phyloP scores from a whole-genome alignment of 495 filamentous ascomycete species.

The Penicillium crystallinum region DNA sequence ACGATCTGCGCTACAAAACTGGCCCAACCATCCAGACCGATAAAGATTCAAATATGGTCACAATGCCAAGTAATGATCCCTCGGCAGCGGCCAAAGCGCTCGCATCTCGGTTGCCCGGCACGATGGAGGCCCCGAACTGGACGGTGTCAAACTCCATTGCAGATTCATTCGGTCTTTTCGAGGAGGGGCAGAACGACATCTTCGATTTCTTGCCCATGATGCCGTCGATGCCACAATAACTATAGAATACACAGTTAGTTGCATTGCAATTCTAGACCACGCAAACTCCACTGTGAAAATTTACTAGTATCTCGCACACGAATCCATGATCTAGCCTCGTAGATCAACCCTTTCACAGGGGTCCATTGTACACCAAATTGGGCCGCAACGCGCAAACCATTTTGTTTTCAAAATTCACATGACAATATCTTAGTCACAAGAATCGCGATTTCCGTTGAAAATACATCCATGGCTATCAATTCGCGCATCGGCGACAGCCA shows the following conservation, averaged over 20 bases:
- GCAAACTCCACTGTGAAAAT: not conserved
- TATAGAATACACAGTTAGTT: not conserved
- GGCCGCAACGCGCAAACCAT: constrained; percentile 16
- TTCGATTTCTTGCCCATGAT: constrained; percentile 43
- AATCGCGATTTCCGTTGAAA: not conserved
- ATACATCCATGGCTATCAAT: constrained; percentile 3
- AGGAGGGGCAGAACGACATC: constrained; percentile 41
- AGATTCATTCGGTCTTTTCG: constrained; percentile 43
- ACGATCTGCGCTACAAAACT: constrained; percentile 20
- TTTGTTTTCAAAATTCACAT: constrained; percentile 7
- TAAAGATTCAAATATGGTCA: constrained; percentile 17
- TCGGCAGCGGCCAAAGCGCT: constrained; percentile 23
- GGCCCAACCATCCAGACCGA: constrained; percentile 14
- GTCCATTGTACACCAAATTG: not conserved
- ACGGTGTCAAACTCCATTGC: constrained; percentile 39
- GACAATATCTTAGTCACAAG: not conserved
- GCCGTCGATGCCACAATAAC: constrained; percentile 33
- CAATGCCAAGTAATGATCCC: constrained; percentile 22
- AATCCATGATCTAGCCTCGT: constrained; percentile 2
- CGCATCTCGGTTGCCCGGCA: constrained; percentile 27
- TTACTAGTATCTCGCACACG: not conserved
- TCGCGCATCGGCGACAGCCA: constrained; percentile 9
- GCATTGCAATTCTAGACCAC: not conserved
- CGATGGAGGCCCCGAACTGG: constrained; percentile 41
- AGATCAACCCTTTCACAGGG: not conserved